A percentile compares a stretch with the other conserved stretches of the same genome.
These are phyloP conservation scores for Ulmus americana DNA, from an alignment of 331 rosid genomes.

Conservation along the genomic window DNA sequence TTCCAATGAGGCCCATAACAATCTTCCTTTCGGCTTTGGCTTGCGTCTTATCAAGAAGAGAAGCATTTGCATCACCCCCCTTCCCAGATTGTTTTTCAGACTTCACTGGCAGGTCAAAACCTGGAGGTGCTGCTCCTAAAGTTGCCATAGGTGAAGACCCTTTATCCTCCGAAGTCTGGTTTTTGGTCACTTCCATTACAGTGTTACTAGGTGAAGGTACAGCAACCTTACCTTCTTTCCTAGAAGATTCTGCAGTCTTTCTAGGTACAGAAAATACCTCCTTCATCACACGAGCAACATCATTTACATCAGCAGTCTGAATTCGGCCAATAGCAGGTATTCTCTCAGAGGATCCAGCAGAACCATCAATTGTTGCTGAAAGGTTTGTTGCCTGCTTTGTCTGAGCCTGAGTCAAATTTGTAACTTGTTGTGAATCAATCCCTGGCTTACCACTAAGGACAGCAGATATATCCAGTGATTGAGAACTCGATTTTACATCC, in stretches of 20 bases:
- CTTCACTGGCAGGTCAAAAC: conserved; percentile 26
- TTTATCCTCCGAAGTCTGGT: conserved; percentile 32
- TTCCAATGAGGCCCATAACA: conserved; percentile 23
- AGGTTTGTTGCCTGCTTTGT: conserved; percentile 48
- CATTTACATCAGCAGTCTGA: conserved; percentile 67
- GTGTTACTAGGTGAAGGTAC: conserved; percentile 35
- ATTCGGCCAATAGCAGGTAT: conserved; percentile 54
- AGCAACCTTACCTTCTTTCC: conserved; percentile 44
- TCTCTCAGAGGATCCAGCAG: conserved; percentile 58
- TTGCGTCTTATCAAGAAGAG: conserved; percentile 27
- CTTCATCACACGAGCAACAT: conserved; percentile 98
- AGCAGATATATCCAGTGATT: conserved; percentile 32
- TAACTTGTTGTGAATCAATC: conserved; percentile 36
- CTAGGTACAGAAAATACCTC: conserved; percentile 91
- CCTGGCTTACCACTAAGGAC: conserved; percentile 34
- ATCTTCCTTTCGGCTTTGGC: conserved; percentile 23
- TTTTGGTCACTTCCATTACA: conserved; percentile 30
- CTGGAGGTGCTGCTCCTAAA: conserved; percentile 20
- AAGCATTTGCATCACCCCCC: conserved; percentile 18
- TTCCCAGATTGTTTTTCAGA: conserved; percentile 26
- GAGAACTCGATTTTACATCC: conserved; percentile 51
- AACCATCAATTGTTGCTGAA: conserved; percentile 40
- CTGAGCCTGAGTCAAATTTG: conserved; percentile 43
- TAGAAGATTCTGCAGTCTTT: conserved; percentile 45
- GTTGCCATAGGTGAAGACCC: conserved; percentile 19